phyloP scores from a whole-genome alignment of 345 rosid species.

The Chamaenerion angustifolium region DNA sequence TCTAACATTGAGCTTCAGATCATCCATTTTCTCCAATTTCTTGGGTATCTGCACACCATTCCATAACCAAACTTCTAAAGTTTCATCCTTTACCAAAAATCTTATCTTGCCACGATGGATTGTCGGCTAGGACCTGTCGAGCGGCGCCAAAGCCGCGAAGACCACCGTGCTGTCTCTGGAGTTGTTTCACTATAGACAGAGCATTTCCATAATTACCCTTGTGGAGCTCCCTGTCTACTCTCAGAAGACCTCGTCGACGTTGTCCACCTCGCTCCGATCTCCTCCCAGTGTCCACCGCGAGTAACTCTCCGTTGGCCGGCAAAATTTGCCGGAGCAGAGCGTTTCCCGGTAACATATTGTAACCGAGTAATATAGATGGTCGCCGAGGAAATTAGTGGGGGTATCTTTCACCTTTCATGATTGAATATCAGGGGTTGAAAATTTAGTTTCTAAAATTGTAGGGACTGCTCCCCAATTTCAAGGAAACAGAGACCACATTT shows the following conservation, averaged over 20 bases:
- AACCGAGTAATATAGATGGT: not conserved
- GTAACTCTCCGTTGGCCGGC: not conserved
- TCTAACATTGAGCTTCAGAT: slow-evolving; percentile 14
- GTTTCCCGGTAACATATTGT: not conserved
- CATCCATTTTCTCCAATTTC: slow-evolving; percentile 14
- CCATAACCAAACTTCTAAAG: not conserved
- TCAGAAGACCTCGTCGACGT: slow-evolving; percentile 26
- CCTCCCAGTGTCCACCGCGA: not conserved
- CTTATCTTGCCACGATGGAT: too few relatives aligned
- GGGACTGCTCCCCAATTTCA: too few relatives aligned
- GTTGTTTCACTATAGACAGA: slow-evolving; percentile 30
- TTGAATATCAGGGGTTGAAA: not conserved
- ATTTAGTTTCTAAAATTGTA: too few relatives aligned
- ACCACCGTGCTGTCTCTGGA: slow-evolving; percentile 25
- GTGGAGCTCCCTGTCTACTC: slow-evolving; percentile 30
- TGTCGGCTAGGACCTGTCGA: slow-evolving; percentile 20
- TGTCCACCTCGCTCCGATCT: slow-evolving; percentile 7
- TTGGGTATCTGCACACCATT: slow-evolving; percentile 24
- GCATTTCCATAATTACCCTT: slow-evolving; percentile 29
- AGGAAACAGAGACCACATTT: too few relatives aligned
- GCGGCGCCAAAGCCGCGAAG: slow-evolving; percentile 38
- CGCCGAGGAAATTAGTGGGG: not conserved
- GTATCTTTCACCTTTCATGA: too few relatives aligned
- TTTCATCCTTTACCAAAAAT: too few relatives aligned
- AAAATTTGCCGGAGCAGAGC: not conserved